Percentiles rank a stretch among this genome's conserved stretches.
Conservation (phyloP, 129 eudicot species). For the Chrysanthemum seticuspe region DNA sequence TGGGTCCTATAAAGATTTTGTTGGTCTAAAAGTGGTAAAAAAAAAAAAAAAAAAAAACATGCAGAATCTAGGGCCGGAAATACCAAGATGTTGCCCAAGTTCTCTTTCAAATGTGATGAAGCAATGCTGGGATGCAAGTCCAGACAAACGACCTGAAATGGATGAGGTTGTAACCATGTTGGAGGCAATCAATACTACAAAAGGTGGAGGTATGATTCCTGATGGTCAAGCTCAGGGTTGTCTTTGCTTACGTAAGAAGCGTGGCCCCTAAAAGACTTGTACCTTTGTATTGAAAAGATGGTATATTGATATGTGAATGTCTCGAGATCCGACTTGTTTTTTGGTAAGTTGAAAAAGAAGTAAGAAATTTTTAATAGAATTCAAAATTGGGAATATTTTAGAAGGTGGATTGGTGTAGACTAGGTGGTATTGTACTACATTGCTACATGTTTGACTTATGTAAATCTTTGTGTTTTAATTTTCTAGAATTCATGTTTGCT, state of each 20-base stretch:
- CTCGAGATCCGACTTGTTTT: slow-evolving; percentile 26
- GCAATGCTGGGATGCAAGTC: slow-evolving; percentile 84
- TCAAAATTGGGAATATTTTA: slow-evolving; percentile 25
- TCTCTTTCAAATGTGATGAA: slow-evolving; percentile 80
- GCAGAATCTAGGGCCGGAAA: slow-evolving; percentile 86
- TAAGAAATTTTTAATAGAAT: slow-evolving; percentile 21
- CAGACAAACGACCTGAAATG: slow-evolving; percentile 85
- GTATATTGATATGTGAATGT: slow-evolving; percentile 23
- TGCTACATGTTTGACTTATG: slow-evolving; percentile 25
- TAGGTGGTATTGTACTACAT: slow-evolving; percentile 13
- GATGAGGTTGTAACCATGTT: slow-evolving; percentile 74
- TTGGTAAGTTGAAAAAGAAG: slow-evolving; percentile 18
- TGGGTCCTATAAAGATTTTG: not conserved
- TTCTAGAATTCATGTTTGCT: slow-evolving; percentile 8
- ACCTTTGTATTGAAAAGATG: slow-evolving; percentile 8
- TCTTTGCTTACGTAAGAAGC: slow-evolving; percentile 62
- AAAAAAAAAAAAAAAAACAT: not conserved
- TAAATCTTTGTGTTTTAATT: slow-evolving; percentile 28
- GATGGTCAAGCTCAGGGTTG: slow-evolving; percentile 72
- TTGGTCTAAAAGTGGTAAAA: slow-evolving; percentile 12
- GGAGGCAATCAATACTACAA: slow-evolving; percentile 79
- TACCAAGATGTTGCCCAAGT: slow-evolving; percentile 94
- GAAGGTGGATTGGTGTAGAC: slow-evolving; percentile 32
- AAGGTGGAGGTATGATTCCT: slow-evolving; percentile 91
- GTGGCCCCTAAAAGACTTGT: slow-evolving; percentile 56